Evolutionary conservation across 2,329 filamentous ascomycete genomes (phyloP).

Genomic region (Achaetomium macrosporum): DNA sequence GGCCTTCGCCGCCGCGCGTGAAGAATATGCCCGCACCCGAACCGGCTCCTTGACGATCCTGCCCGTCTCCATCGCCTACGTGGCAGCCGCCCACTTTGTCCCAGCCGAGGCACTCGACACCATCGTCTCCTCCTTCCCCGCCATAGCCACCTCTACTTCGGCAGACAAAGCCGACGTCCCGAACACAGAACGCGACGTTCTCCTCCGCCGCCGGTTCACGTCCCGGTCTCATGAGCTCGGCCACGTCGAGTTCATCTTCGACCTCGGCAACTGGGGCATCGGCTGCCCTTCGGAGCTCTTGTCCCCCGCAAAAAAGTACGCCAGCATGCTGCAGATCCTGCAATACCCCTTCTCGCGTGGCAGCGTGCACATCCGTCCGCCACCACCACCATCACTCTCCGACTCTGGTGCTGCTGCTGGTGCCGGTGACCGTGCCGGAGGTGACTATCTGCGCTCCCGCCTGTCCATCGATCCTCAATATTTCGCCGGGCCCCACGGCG

Average conservation of each 20-base stretch:
- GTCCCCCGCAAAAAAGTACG: constrained; percentile 37
- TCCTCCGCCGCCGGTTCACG: constrained; percentile 31
- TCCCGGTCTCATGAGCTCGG: constrained; percentile 30
- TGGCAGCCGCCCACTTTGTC: constrained; percentile 35
- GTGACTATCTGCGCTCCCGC: background rate
- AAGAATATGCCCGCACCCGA: constrained; percentile 26
- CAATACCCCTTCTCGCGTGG: constrained; percentile 48
- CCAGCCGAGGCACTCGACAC: constrained; percentile 10
- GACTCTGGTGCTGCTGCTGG: background rate
- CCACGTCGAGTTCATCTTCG: constrained; percentile 45
- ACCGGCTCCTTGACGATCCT: constrained; percentile 36
- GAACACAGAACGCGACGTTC: constrained; percentile 24
- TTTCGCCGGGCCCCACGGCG: constrained; percentile 34
- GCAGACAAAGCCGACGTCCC: background rate
- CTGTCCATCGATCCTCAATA: constrained; percentile 38
- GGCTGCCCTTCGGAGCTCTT: constrained; percentile 26
- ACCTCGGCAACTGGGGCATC: constrained; percentile 43
- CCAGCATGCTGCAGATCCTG: constrained; percentile 43
- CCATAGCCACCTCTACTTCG: too few relatives aligned
- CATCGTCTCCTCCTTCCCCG: background rate
- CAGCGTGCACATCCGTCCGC: constrained; percentile 37
- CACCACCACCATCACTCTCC: background rate
- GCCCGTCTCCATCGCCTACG: constrained; percentile 38
- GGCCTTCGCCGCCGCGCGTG: constrained; percentile 28
- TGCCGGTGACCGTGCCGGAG: background rate